phyloP scores from a whole-genome alignment of 192 early-diverging fungal species.

The Lunasporangiospora selenospora region DNA sequence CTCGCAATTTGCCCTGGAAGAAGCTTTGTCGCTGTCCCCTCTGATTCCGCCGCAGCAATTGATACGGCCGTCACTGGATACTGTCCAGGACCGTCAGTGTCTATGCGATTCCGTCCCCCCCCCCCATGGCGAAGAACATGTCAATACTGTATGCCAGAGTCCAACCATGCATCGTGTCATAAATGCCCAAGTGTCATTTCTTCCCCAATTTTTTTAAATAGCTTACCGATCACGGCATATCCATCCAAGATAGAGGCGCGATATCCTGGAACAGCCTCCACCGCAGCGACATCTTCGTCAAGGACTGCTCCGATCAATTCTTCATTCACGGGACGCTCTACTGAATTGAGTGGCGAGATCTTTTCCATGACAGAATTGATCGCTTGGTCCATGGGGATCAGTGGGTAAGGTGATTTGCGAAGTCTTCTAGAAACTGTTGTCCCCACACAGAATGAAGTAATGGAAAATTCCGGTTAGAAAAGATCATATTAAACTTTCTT shows the following conservation, averaged over 20 bases:
- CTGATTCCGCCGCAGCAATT: constrained; percentile 58
- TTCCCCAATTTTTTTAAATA: background rate
- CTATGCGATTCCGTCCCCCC: too few relatives aligned
- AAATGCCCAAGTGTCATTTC: background rate
- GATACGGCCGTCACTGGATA: constrained; percentile 71
- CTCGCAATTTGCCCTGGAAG: constrained; percentile 70
- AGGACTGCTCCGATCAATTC: constrained; percentile 69
- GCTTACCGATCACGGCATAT: constrained; percentile 85
- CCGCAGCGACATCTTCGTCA: constrained; percentile 76
- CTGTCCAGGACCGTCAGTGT: constrained; percentile 79
- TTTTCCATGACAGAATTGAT: constrained; percentile 57
- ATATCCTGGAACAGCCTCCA: constrained; percentile 83
- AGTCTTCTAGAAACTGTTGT: constrained; percentile 66
- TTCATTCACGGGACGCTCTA: constrained; percentile 50
- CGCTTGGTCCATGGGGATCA: constrained; percentile 77
- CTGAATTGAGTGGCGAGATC: constrained; percentile 34
- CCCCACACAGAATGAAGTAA: background rate
- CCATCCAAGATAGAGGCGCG: constrained; percentile 93
- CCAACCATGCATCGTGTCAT: background rate
- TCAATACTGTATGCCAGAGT: too few relatives aligned
- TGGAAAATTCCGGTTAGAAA: too few relatives aligned
- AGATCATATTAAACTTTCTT: too few relatives aligned
- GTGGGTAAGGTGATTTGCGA: constrained; percentile 84
- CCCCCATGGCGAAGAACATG: background rate
- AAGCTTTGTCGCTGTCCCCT: constrained; percentile 32